Evolutionary conservation across 768 basidiomycete species (phyloP), one percentile per base, ranked within the genome.

Genomic region (Suillus placidus): DNA sequence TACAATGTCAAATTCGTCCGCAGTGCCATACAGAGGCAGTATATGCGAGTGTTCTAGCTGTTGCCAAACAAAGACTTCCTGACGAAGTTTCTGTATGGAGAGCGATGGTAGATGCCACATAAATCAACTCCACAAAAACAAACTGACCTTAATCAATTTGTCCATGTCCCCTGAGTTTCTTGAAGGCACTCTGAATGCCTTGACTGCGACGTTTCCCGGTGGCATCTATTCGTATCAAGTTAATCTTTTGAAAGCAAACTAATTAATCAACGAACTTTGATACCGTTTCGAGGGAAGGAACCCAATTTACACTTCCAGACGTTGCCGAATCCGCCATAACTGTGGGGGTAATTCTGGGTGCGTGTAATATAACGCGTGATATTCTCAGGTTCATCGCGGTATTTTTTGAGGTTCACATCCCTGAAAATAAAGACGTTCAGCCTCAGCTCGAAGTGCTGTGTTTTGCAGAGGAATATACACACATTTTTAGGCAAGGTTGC

Each of bases 41-140:
- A 74, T 64, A 62, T 74, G 71, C 3, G 42, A 30, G 62, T 72
- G 69, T 20, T 56, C 18, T 5, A 74, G 63, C 38, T 52, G 4
- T 37, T 63, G 64, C 73, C 73, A 74, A 23, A 71, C 67, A 30
- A 62, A 62, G 26, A 74, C 56, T 61, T 73, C 71, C n/a, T 68
- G 70, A 16, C 68, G 64, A 20, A 73, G 51, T 43, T 65, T 34
- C 72, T 73, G 12, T 16, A 54, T 32, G 20, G 18, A 54, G 9
- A 34, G 32, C 20, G 9, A 55, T 55, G 18, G 18, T 55, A 55
- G 10, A 12, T 55, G 32, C 18, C 32, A 55, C 2, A 34, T 34
- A 12, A 6, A 34, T 34, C 18, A 18, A 55, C 10, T 34, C 5
- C 10, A 20, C 18, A 10, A 55, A 32, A 55, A n/a, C 54, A 32